Percentiles rank a stretch among this genome's conserved stretches.
Evolutionary conservation across 345 rosid species (phyloP).

Genomic region (Eucalyptus melliodora): DNA sequence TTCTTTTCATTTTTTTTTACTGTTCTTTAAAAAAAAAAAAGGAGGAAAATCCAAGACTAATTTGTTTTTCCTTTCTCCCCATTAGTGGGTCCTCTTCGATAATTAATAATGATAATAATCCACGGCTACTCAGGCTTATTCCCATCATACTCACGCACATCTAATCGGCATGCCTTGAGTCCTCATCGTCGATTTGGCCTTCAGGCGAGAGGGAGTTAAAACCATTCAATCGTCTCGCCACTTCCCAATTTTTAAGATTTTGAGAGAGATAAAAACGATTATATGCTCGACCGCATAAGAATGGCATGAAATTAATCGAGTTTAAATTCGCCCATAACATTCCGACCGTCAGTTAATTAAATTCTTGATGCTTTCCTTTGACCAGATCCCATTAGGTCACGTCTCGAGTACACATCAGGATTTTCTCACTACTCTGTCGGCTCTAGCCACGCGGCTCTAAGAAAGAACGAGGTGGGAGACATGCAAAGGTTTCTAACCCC

Average conservation of each 20-base stretch:
- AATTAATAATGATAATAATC: not conserved
- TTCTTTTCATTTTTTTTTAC: not conserved
- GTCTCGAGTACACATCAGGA: rapidly evolving
- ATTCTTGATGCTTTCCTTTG: not conserved
- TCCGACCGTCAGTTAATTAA: rapidly evolving
- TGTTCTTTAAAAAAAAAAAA: not conserved
- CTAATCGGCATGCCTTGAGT: not conserved
- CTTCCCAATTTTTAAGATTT: not conserved
- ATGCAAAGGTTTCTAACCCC: not conserved
- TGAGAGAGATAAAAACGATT: not conserved
- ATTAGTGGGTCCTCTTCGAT: not conserved
- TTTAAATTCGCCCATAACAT: not conserved
- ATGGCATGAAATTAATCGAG: not conserved
- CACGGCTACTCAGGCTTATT: not conserved
- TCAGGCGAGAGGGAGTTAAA: not conserved
- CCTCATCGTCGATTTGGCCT: not conserved
- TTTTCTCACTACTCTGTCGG: not conserved
- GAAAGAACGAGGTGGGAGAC: not conserved
- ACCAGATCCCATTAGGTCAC: not conserved
- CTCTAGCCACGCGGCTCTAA: not conserved
- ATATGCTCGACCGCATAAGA: not conserved
- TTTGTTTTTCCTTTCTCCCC: not conserved
- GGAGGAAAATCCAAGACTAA: not conserved
- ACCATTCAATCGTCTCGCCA: not conserved
- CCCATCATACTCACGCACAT: not conserved